phyloP scores from a whole-genome alignment of 805 yeast species.

The Kockiozyma suomiensis region DNA sequence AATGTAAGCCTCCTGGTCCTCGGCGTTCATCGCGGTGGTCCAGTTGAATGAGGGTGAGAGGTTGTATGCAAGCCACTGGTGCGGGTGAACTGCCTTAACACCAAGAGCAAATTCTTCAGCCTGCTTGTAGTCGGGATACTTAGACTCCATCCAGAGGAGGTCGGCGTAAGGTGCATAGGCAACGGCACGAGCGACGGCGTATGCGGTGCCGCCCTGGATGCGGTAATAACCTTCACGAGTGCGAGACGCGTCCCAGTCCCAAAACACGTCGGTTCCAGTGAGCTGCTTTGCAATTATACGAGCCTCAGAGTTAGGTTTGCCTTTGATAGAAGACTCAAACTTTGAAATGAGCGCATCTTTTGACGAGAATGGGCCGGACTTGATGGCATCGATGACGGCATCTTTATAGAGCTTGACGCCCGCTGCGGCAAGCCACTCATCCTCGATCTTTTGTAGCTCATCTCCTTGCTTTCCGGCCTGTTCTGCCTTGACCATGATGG shows the following conservation, averaged over 20 bases:
- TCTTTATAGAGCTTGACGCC: conserved; percentile 86
- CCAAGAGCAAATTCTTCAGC: conserved; percentile 95
- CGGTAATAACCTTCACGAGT: conserved; percentile 97
- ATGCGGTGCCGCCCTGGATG: conserved; percentile 93
- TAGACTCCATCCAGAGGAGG: conserved; percentile 97
- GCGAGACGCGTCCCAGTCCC: conserved; percentile 74
- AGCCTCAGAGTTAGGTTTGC: conserved; percentile 83
- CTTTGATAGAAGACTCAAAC: conserved; percentile 54
- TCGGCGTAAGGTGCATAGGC: conserved; percentile 95
- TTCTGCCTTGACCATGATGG: conserved; percentile 83
- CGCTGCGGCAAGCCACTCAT: conserved; percentile 79
- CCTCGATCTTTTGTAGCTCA: conserved; percentile 71
- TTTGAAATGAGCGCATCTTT: conserved; percentile 63
- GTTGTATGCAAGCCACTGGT: conserved; percentile 96
- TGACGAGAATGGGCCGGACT: conserved; percentile 59
- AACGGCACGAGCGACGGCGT: conserved; percentile 95
- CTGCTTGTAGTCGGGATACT: conserved; percentile 88
- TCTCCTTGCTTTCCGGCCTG: conserved; percentile 69
- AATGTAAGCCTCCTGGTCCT: conserved; percentile 90
- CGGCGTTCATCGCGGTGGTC: conserved; percentile 87
- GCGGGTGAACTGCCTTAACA: conserved; percentile 75
- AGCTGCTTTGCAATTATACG: conserved; percentile 55
- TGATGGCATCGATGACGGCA: conserved; percentile 84
- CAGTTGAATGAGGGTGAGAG: conserved; percentile 97
- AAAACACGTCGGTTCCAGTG: conserved; percentile 46